A percentile compares a stretch with the other conserved stretches of the same genome.
Conservation (phyloP, 2,329 filamentous ascomycete genomes). For the Sodiomyces alkalinus region DNA sequence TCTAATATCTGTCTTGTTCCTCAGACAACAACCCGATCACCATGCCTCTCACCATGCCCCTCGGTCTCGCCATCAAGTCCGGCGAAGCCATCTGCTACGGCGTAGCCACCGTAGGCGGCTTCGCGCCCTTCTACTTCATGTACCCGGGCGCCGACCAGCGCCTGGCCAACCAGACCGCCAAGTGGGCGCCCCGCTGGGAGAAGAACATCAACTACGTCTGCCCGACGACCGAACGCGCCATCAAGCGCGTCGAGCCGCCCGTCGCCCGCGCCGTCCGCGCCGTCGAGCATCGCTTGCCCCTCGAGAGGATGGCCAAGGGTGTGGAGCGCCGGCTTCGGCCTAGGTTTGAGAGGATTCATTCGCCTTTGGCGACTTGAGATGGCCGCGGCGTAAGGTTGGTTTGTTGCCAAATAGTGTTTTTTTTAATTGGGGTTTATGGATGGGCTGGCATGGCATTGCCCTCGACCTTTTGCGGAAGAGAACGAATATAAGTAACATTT, state of each 20-base stretch:
- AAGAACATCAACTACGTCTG: constrained; percentile 38
- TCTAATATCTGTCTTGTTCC: neutral
- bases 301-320: constrained; percentile 33
- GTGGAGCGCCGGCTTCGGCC: constrained; percentile 31
- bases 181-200: constrained; percentile 47
- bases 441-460: too few species aligned
- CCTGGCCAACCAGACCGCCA: constrained; percentile 35
- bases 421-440: too few species aligned
- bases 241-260: constrained; percentile 36
- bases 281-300: constrained; percentile 30
- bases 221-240: constrained; percentile 27
- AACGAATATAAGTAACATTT: too few species aligned
- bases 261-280: constrained; percentile 27
- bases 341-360: constrained; percentile 18
- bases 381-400: neutral
- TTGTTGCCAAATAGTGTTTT: too few species aligned
- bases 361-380: neutral
- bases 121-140: constrained; percentile 42
- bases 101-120: constrained; percentile 34
- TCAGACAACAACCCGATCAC: constrained; percentile 11
- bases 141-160: constrained; percentile 40
- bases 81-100: constrained; percentile 38
- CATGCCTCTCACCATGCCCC: constrained; percentile 37
- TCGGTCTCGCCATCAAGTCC: constrained; percentile 25
- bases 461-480: too few species aligned